A percentile compares a stretch with the other conserved stretches of the same genome.
These are phyloP conservation scores for Musa acuminata DNA, from an alignment of 176 grass and related monocot genomes.

Conservation along the genomic window DNA sequence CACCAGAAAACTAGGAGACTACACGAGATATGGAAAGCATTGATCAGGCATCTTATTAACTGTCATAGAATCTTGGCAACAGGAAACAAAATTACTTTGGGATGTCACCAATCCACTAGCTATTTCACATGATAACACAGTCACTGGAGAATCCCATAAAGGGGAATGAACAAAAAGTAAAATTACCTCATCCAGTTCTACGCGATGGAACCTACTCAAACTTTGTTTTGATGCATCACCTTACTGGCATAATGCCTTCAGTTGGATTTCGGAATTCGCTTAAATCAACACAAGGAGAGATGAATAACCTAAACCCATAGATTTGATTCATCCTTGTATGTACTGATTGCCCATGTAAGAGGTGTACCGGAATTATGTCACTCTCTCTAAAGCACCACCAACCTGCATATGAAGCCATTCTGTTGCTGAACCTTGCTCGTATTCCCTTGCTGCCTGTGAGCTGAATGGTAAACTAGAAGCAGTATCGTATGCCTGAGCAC, in stretches of 20 bases:
- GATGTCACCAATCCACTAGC: neutral
- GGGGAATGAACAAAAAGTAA: too few species aligned
- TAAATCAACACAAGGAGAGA: neutral
- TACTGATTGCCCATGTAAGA: constrained; percentile 11
- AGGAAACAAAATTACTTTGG: neutral
- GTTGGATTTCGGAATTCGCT: neutral
- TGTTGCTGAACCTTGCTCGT: constrained; percentile 32
- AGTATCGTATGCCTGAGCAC: constrained; percentile 37
- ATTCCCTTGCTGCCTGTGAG: constrained; percentile 55
- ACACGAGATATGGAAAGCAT: neutral
- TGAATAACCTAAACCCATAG: neutral
- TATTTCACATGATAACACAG: neutral
- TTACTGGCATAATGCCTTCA: neutral
- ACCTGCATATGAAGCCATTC: constrained; percentile 96
- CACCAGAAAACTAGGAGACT: too few species aligned
- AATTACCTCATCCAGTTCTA: neutral
- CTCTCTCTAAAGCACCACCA: constrained; percentile 62
- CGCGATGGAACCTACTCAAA: neutral
- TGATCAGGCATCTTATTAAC: neutral
- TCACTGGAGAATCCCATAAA: neutral
- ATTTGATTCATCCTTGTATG: constrained; percentile 19
- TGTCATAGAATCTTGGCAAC: neutral
- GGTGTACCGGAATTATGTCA: constrained; percentile 37
- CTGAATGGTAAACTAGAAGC: constrained; percentile 44
- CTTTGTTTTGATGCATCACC: neutral